These are phyloP conservation scores for Lignosus rhinocerotis DNA, from an alignment of 1,284 basidiomycete genomes.

Conservation along the genomic window DNA sequence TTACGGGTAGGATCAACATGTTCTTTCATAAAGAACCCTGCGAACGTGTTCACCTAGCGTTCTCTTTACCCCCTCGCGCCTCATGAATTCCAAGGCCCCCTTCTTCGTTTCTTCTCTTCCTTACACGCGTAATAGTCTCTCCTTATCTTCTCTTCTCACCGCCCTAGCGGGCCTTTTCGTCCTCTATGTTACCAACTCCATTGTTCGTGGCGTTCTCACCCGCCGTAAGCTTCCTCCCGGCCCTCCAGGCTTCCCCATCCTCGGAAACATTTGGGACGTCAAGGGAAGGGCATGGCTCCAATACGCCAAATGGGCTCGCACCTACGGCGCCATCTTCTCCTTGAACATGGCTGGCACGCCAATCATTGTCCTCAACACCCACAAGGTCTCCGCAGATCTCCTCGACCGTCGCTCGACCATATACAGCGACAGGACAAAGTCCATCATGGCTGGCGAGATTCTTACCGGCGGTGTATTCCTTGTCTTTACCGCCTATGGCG, in stretches of 20 bases:
- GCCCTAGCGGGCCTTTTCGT: background rate
- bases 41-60: background rate
- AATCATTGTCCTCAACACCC: background rate
- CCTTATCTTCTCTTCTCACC: background rate
- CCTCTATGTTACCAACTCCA: background rate
- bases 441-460: background rate
- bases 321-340: background rate
- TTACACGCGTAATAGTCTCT: background rate
- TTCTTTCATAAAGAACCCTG: background rate
- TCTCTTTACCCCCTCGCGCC: background rate
- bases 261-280: background rate
- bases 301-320: background rate
- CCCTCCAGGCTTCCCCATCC: background rate
- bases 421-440: background rate
- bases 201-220: background rate
- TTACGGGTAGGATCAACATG: background rate
- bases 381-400: background rate
- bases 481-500: constrained; percentile 15
- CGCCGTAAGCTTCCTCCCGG: background rate
- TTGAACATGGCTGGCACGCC: background rate
- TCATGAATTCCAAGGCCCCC: background rate
- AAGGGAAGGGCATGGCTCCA: background rate
- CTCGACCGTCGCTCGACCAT: constrained; percentile 5
- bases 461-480: constrained; percentile 21
- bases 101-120: background rate